phyloP scores from a whole-genome alignment of 2,329 filamentous ascomycete genomes.

The Verticillium tricorpus region DNA sequence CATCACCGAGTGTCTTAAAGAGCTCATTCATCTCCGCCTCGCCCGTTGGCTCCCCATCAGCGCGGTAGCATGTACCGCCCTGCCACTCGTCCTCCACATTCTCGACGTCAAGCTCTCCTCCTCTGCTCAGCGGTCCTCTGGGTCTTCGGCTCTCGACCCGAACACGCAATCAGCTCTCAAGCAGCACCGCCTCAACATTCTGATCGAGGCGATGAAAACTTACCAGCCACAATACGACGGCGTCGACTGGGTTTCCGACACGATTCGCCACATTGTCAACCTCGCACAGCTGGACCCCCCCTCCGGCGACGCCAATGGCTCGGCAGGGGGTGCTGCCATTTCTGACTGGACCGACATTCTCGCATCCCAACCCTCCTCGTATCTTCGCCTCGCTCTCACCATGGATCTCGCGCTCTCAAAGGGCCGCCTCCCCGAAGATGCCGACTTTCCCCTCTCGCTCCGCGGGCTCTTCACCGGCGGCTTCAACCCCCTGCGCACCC shows the following conservation, averaged over 20 bases:
- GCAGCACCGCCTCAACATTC: slow-evolving; percentile 37
- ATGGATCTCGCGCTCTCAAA: slow-evolving; percentile 39
- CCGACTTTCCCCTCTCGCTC: slow-evolving; percentile 34
- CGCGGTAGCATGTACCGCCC: slow-evolving; percentile 30
- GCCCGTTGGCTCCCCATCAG: slow-evolving; percentile 43
- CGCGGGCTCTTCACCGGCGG: slow-evolving; percentile 31
- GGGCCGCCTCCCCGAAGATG: slow-evolving; percentile 32
- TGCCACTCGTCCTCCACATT: slow-evolving; percentile 27
- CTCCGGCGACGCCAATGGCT: slow-evolving; percentile 3
- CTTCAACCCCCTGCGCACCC: slow-evolving; percentile 27
- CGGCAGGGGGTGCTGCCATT: slow-evolving; percentile 17
- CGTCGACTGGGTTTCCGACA: slow-evolving; percentile 39
- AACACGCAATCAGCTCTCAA: slow-evolving; percentile 31
- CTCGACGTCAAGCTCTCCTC: slow-evolving; percentile 29
- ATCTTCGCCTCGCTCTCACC: slow-evolving; percentile 37
- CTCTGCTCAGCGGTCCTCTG: slow-evolving; percentile 1
- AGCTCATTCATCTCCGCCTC: slow-evolving; percentile 39
- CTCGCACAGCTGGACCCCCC: slow-evolving; percentile 25
- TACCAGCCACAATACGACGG: slow-evolving; percentile 42
- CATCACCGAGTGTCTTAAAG: slow-evolving; percentile 40
- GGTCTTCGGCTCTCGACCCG: slow-evolving; percentile 15
- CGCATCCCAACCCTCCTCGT: slow-evolving; percentile 32
- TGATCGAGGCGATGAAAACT: slow-evolving; percentile 40
- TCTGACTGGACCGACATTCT: slow-evolving; percentile 38
- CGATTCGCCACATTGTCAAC: slow-evolving; percentile 37